Conservation (phyloP, 2,329 filamentous ascomycete genomes). For the Scytalidium lignicola region DNA sequence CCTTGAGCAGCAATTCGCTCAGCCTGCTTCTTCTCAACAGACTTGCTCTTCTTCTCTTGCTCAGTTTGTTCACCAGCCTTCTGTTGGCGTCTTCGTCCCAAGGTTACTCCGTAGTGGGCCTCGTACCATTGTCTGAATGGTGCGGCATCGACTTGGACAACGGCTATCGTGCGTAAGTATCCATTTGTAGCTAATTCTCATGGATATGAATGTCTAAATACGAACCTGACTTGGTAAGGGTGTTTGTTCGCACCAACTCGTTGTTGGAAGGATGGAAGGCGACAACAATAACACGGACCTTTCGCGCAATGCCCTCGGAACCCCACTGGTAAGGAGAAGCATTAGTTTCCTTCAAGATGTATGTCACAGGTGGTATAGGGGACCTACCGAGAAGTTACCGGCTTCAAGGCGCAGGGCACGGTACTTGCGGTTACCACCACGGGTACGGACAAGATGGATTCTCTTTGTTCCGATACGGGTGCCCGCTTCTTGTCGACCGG, state of each 20-base stretch:
- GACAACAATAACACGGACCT: slow-evolving; percentile 98
- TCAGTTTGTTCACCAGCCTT: slow-evolving; percentile 45
- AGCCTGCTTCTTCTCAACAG: slow-evolving; percentile 94
- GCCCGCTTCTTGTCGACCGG: slow-evolving; percentile 98
- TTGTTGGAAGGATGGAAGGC: slow-evolving; percentile 99
- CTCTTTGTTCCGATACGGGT: slow-evolving; percentile 98
- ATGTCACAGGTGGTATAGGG: neutral
- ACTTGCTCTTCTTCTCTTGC: slow-evolving; percentile 85
- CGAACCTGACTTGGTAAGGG: slow-evolving; percentile 78
- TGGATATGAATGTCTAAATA: neutral
- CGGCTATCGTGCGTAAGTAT: slow-evolving; percentile 44
- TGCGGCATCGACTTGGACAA: slow-evolving; percentile 97
- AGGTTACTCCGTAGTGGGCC: slow-evolving; percentile 90
- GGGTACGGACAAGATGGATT: slow-evolving; percentile 93
- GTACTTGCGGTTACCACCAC: slow-evolving; percentile 99
- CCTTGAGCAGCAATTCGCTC: slow-evolving; percentile 74
- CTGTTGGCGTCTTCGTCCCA: slow-evolving; percentile 89
- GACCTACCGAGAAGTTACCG: slow-evolving; percentile 78
- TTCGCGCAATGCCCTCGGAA: slow-evolving; percentile 95
- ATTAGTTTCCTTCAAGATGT: too few species aligned
- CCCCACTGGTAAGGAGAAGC: slow-evolving; percentile 56
- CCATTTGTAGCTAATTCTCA: neutral
- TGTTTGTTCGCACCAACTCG: slow-evolving; percentile 99
- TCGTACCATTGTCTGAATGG: slow-evolving; percentile 99
- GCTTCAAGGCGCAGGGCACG: slow-evolving; percentile 97